phyloP scores from a whole-genome alignment of 345 rosid genomes.

The Gossypium rotundifolium region DNA sequence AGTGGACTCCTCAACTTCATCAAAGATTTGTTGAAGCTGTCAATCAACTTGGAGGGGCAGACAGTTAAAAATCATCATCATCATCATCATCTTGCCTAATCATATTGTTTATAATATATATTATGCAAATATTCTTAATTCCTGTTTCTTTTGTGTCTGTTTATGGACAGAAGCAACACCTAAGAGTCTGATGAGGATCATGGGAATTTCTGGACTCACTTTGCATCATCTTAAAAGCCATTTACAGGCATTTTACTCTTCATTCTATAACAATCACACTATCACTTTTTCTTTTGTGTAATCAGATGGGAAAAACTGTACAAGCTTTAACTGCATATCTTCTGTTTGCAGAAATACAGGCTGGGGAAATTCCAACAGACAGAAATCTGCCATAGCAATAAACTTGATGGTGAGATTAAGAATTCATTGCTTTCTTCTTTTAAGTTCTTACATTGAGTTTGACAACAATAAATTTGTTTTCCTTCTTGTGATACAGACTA shows the following conservation, averaged over 20 bases:
- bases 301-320: background rate
- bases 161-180: slow-evolving; percentile 83
- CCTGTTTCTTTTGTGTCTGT: slow-evolving; percentile 13
- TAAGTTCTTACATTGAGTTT: background rate
- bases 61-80: slow-evolving; percentile 45
- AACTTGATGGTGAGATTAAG: slow-evolving; percentile 29
- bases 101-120: background rate
- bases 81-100: background rate
- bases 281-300: background rate
- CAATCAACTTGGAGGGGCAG: slow-evolving; percentile 81
- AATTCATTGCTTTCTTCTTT: background rate
- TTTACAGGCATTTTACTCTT: slow-evolving; percentile 54
- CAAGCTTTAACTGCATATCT: background rate
- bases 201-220: slow-evolving; percentile 88
- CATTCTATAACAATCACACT: background rate
- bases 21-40: slow-evolving; percentile 79
- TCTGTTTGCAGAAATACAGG: slow-evolving; percentile 68
- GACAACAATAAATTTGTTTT: background rate
- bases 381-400: slow-evolving; percentile 27
- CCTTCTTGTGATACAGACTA: slow-evolving; percentile 29
- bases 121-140: background rate
- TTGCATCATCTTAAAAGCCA: slow-evolving; percentile 95
- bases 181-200: slow-evolving; percentile 73
- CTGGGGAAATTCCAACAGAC: slow-evolving; percentile 71
- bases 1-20: slow-evolving; percentile 95